Evolutionary conservation across 78 protist species (phyloP).

Genomic region (Diacronema lutheri): DNA sequence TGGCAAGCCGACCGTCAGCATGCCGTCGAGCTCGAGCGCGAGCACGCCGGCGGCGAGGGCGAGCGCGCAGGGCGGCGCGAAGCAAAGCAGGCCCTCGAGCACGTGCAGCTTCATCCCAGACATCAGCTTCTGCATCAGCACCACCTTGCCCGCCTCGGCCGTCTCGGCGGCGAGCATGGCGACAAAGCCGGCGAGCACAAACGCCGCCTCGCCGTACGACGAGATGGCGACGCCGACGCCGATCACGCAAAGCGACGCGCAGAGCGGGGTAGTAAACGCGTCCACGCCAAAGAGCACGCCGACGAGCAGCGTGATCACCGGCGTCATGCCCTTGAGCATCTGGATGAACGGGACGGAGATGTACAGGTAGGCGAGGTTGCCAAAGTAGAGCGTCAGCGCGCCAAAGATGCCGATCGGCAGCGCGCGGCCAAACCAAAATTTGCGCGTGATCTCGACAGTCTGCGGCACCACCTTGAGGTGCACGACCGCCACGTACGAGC

Average conservation of each 20-base stretch:
- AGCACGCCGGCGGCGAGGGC: background rate
- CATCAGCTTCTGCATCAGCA: background rate
- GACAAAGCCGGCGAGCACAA: background rate
- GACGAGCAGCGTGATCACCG: background rate
- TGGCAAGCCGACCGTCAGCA: background rate
- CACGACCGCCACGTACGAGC: too few relatives aligned
- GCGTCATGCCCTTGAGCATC: constrained; percentile 8
- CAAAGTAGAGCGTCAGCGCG: background rate
- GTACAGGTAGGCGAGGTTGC: background rate
- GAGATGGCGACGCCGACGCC: background rate
- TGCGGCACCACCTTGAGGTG: too few relatives aligned
- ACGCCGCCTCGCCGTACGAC: background rate
- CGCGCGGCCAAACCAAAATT: too few relatives aligned
- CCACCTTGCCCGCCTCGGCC: background rate
- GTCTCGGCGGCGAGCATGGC: background rate
- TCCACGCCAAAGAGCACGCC: background rate
- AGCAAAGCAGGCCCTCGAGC: background rate
- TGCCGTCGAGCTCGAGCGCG: background rate
- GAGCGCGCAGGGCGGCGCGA: background rate
- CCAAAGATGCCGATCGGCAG: background rate
- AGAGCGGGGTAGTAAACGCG: background rate
- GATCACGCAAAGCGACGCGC: background rate
- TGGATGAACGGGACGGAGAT: background rate
- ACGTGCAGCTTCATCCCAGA: background rate
- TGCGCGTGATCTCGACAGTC: too few relatives aligned